A percentile compares a stretch with the other conserved stretches of the same genome.
phyloP scores from a whole-genome alignment of 345 rosid species.

The Cardamine chenopodiifolia region DNA sequence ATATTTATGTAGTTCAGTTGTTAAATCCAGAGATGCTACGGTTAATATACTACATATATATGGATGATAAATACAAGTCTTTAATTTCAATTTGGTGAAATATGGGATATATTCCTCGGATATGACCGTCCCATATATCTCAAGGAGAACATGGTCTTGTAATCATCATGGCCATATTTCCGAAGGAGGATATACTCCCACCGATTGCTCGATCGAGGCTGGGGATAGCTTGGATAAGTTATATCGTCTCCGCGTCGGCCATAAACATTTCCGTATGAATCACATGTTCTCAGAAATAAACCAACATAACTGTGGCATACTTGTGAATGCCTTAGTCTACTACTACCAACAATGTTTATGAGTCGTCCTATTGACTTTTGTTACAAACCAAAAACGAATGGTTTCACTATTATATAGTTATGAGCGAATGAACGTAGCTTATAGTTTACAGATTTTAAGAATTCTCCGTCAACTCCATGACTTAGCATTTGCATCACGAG shows the following conservation, averaged over 20 bases:
- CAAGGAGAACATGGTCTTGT: not conserved
- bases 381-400: no score
- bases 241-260: not conserved
- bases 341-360: no score
- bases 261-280: not conserved
- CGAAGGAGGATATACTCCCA: not conserved
- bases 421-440: not conserved
- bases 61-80: not conserved
- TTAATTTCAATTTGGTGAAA: no score
- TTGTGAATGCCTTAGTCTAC: not conserved
- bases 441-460: not conserved
- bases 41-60: not conserved
- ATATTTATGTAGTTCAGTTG: not conserved
- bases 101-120: no score
- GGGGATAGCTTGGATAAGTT: not conserved
- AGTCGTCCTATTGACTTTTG: no score
- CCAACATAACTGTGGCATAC: not conserved
- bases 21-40: not conserved
- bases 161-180: not conserved
- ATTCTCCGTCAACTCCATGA: not conserved
- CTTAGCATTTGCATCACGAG: not conserved
- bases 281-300: not conserved
- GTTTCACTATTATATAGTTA: no score
- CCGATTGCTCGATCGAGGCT: not conserved
- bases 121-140: no score